Percentiles rank a stretch among this genome's conserved stretches.
Conservation (phyloP, 2,329 filamentous ascomycete species). For the Exophiala viscosa region DNA sequence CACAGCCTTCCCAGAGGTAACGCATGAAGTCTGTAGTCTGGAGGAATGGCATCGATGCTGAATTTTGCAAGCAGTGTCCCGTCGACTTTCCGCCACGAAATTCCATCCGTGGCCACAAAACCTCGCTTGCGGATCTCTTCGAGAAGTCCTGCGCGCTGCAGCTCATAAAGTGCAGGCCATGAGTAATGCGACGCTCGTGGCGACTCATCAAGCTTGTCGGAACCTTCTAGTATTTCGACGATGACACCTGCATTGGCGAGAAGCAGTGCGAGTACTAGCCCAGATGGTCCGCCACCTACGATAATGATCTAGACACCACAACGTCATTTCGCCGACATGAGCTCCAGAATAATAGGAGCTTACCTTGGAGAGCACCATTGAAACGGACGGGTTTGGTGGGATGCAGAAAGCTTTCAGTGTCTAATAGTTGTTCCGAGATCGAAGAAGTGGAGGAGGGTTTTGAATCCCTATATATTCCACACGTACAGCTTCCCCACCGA, state of each 20-base stretch:
- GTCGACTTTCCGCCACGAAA: slow-evolving; percentile 45
- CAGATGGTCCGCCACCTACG: slow-evolving; percentile 33
- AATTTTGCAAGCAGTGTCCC: slow-evolving; percentile 32
- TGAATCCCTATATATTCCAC: too few species aligned
- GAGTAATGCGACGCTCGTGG: slow-evolving; percentile 62
- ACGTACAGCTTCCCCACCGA: too few species aligned
- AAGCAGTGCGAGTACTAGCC: slow-evolving; percentile 31
- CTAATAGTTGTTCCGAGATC: too few species aligned
- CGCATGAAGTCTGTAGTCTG: background rate
- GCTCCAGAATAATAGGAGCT: too few species aligned
- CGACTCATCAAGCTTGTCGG: slow-evolving; percentile 53
- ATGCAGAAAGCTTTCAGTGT: too few species aligned
- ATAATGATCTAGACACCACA: slow-evolving; percentile 11
- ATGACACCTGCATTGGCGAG: slow-evolving; percentile 32
- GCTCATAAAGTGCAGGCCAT: slow-evolving; percentile 55
- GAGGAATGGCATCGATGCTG: slow-evolving; percentile 3
- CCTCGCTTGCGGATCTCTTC: slow-evolving; percentile 46
- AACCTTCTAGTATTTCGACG: slow-evolving; percentile 48
- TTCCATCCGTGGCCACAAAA: slow-evolving; percentile 36
- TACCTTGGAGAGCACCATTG: too few species aligned
- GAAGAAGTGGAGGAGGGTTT: too few species aligned
- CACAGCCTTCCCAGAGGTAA: background rate
- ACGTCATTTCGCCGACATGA: too few species aligned
- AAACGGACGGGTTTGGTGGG: too few species aligned
- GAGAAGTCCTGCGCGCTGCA: slow-evolving; percentile 58